A percentile compares a stretch with the other conserved stretches of the same genome.
phyloP scores from a whole-genome alignment of 1,284 basidiomycete species.

The Apiotrichum porosum region DNA sequence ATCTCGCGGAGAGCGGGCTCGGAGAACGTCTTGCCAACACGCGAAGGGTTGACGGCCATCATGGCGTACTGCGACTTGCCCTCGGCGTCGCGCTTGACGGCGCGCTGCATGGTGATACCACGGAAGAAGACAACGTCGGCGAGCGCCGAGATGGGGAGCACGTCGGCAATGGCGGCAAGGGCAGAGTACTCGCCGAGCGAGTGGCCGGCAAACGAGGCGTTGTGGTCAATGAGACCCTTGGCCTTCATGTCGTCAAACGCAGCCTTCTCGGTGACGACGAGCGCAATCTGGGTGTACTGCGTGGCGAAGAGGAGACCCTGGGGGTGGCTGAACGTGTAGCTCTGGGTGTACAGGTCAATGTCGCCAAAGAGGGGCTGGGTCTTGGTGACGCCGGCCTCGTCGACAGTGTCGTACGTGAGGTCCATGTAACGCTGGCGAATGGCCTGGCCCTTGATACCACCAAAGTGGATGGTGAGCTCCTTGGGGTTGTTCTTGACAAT shows the following conservation, averaged over 20 bases:
- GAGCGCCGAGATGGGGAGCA: slow-evolving; percentile 89
- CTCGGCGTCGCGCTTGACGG: slow-evolving; percentile 86
- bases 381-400: slow-evolving; percentile 90
- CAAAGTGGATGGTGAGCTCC: slow-evolving; percentile 97
- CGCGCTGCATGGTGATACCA: slow-evolving; percentile 98
- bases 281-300: slow-evolving; percentile 96
- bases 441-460: slow-evolving; percentile 96
- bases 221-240: slow-evolving; percentile 87
- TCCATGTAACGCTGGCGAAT: slow-evolving; percentile 99
- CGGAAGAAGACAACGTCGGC: slow-evolving; percentile 99
- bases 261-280: slow-evolving; percentile 95
- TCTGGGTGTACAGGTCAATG: slow-evolving; percentile 83
- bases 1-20: slow-evolving; percentile 87
- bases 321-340: slow-evolving; percentile 96
- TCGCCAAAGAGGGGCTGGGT: slow-evolving; percentile 91
- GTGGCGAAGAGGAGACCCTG: slow-evolving; percentile 93
- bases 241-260: slow-evolving; percentile 97
- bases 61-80: slow-evolving; percentile 96
- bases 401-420: slow-evolving; percentile 95
- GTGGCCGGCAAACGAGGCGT: slow-evolving; percentile 93
- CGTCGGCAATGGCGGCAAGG: slow-evolving; percentile 91
- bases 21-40: slow-evolving; percentile 88
- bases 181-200: slow-evolving; percentile 98
- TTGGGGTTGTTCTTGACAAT: slow-evolving; percentile 98
- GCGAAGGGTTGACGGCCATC: slow-evolving; percentile 96